phyloP scores from a whole-genome alignment of 495 filamentous ascomycete genomes.

The Penicillium maclennaniae region DNA sequence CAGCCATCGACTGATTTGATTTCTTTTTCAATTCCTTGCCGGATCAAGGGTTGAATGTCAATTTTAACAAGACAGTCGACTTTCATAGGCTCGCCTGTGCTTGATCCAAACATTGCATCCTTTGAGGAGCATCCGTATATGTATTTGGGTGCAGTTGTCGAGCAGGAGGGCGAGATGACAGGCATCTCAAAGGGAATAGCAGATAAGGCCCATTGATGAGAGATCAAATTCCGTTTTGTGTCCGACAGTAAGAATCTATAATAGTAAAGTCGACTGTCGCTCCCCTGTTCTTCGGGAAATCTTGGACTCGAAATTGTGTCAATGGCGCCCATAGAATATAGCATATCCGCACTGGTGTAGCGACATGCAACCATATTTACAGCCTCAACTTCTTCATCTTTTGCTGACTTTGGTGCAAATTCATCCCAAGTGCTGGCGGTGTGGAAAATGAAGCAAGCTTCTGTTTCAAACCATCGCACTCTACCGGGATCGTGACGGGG shows the following conservation, averaged over 20 bases:
- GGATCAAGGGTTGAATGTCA: conserved; percentile 1
- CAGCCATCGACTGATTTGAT: background rate
- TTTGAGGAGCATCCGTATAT: conserved; percentile 9
- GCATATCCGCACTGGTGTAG: conserved; percentile 53
- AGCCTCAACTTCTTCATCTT: conserved; percentile 5
- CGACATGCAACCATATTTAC: conserved; percentile 62
- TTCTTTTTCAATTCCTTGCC: background rate
- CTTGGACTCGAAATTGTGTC: conserved; percentile 28
- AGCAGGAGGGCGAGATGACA: background rate
- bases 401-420: background rate
- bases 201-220: conserved; percentile 6
- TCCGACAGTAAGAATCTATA: conserved; percentile 45
- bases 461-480: conserved; percentile 61
- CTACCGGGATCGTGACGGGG: conserved; percentile 51
- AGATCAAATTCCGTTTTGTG: background rate
- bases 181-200: conserved; percentile 11
- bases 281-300: conserved; percentile 37
- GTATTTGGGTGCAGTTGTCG: background rate
- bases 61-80: conserved; percentile 8
- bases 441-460: conserved; percentile 62
- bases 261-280: conserved; percentile 64
- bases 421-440: conserved; percentile 64
- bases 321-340: conserved; percentile 58
- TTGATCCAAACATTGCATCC: conserved; percentile 1
- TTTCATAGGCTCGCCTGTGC: conserved; percentile 5